Base-by-base conservation (phyloP, 1,284 basidiomycete genomes). In the Phylloporus sp. region DNA sequence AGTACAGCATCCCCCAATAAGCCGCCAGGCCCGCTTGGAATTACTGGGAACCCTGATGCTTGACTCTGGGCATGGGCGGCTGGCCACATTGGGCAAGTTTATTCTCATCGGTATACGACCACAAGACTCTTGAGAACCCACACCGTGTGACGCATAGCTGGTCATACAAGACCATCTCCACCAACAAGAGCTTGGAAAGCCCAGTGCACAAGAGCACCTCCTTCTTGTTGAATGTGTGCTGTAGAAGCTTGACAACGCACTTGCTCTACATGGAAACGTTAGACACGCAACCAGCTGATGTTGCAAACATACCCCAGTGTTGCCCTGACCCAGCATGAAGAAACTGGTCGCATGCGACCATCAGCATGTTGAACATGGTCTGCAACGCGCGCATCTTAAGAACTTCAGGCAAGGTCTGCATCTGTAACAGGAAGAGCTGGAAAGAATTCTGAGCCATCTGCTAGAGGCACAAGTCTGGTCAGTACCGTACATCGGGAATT, bases 371-470 rank as follows among this genome's bases (percentile, higher is more conserved):
- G 74, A 98, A 96, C 24, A 98, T 83, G 61, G 95, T 86, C 72
- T 96, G 91, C 20, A 98, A 80, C 5, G 96, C 90, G 66, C 92
- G 91, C 53, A 91, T 79, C 77, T 92, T 92, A 65, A 98, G 85
- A 29, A 89, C 84, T 62, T 91, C 90, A 1, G 93, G 90, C 1
- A 92, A 89, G 26, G 84, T 82, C 70, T 93, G 89, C 1, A 95
- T 86, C 77, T 98, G 96, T 56, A 89, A 87, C 11, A 98, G 80
- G 79, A 98, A 97, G 0, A 98, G 84, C 60, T 94, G 91, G 79
- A 98, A 96, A 2, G 95, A 96, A 68, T 90, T 91, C 56, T 94
- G 76, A 0, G 97, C 97, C 88, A 97, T 95, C 72, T 91, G 90
- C 89, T 95, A 46, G 18, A 24, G 5, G 57, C n/a, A 3, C 11